Evolutionary conservation across 1,139 yeast genomes (phyloP).

Genomic region (Pichiaceae sp.): DNA sequence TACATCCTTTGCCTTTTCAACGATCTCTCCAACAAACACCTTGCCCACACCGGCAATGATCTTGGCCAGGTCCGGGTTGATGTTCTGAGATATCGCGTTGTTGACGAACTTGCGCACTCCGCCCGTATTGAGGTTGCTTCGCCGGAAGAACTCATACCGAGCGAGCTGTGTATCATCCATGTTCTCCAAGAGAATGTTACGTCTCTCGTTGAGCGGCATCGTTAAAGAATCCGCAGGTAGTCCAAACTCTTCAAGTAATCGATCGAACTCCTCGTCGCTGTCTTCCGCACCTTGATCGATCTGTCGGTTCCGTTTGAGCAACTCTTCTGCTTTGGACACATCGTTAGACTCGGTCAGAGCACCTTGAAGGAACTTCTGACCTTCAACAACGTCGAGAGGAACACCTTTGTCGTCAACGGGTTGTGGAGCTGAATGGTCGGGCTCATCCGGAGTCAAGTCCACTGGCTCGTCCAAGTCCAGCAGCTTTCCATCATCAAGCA

Average conservation of each 20-base stretch:
- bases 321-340: conserved; percentile 13
- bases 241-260: conserved; percentile 18
- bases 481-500: too few relatives aligned
- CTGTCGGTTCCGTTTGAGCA: conserved; percentile 17
- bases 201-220: conserved; percentile 16
- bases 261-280: conserved; percentile 21
- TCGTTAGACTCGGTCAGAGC: conserved; percentile 12
- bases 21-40: conserved; percentile 79
- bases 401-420: conserved; percentile 6
- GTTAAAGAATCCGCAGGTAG: conserved; percentile 22
- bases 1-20: conserved; percentile 70
- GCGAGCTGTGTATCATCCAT: conserved; percentile 81
- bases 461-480: too few relatives aligned
- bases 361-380: conserved; percentile 15
- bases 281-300: conserved; percentile 20
- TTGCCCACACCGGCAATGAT: conserved; percentile 83
- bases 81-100: conserved; percentile 69
- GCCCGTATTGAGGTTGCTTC: conserved; percentile 72
- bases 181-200: conserved; percentile 57
- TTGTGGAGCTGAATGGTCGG: conserved; percentile 1
- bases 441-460: too few relatives aligned
- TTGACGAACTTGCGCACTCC: conserved; percentile 80
- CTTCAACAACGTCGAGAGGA: conserved; percentile 16
- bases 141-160: conserved; percentile 77
- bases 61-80: conserved; percentile 77